A percentile compares a stretch with the other conserved stretches of the same genome.
These are phyloP conservation scores for Gliomastix tumulicola DNA, from an alignment of 2,329 filamentous ascomycete genomes.

Conservation along the genomic window DNA sequence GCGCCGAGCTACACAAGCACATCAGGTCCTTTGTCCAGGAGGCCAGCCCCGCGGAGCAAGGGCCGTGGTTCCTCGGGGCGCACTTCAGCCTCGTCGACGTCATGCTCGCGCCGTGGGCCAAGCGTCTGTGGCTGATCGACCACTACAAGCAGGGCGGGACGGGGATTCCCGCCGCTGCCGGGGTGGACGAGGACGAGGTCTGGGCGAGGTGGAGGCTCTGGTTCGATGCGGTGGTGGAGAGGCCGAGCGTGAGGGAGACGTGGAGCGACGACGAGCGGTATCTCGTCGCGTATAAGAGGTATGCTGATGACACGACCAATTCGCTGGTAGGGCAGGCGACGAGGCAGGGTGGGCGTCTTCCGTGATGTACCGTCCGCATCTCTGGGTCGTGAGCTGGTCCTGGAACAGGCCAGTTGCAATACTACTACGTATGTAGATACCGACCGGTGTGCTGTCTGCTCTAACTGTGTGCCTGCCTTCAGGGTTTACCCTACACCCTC, in stretches of 20 bases:
- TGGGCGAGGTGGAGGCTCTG: slow-evolving; percentile 64
- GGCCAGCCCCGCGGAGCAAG: slow-evolving; percentile 38
- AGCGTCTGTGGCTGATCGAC: slow-evolving; percentile 66
- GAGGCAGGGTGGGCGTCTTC: slow-evolving; percentile 54
- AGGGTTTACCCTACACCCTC: too few relatives aligned
- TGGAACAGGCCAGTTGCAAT: too few relatives aligned
- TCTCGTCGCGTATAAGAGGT: slow-evolving; percentile 59
- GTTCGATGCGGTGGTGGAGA: slow-evolving; percentile 49
- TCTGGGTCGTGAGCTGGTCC: too few relatives aligned
- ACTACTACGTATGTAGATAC: too few relatives aligned
- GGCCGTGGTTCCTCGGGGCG: slow-evolving; percentile 60
- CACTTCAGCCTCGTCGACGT: slow-evolving; percentile 63
- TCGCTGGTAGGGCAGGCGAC: slow-evolving; percentile 56
- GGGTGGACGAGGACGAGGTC: slow-evolving; percentile 43
- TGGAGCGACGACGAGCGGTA: slow-evolving; percentile 63
- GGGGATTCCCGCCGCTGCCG: slow-evolving; percentile 28
- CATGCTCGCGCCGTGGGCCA: slow-evolving; percentile 65
- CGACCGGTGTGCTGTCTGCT: too few relatives aligned
- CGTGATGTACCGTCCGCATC: too few relatives aligned
- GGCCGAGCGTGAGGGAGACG: slow-evolving; percentile 60
- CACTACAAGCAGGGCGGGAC: slow-evolving; percentile 59
- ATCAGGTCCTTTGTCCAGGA: slow-evolving; percentile 55
- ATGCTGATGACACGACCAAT: slow-evolving; percentile 58
- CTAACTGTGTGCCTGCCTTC: too few relatives aligned
- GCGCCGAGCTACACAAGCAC: slow-evolving; percentile 49